Evolutionary conservation across 805 yeast genomes (phyloP).

Genomic region (Vanderwaltozyma verrucispora): DNA sequence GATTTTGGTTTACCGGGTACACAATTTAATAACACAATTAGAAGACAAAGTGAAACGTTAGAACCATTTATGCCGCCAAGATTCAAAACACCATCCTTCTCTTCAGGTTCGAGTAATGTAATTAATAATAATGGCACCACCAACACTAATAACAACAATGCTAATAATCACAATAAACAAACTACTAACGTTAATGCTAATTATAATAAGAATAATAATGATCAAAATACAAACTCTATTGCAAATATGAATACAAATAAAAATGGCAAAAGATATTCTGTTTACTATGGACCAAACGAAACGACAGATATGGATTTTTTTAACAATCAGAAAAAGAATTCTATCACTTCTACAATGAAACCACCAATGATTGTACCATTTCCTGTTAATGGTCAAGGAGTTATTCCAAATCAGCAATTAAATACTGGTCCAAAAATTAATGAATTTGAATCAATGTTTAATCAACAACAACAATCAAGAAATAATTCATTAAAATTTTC

Average conservation of each 20-base stretch:
- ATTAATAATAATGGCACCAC: constrained; percentile 2
- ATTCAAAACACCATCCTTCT: constrained; percentile 19
- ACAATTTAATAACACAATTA: constrained; percentile 7
- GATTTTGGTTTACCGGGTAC: background rate
- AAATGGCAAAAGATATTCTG: constrained; percentile 17
- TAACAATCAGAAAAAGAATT: constrained; percentile 4
- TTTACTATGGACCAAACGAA: constrained; percentile 17
- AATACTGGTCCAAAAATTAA: constrained; percentile 1
- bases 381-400: constrained; percentile 1
- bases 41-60: constrained; percentile 41
- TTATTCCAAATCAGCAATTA: background rate
- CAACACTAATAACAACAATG: constrained; percentile 2
- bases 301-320: constrained; percentile 17
- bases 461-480: constrained; percentile 12
- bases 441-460: constrained; percentile 5
- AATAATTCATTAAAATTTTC: constrained; percentile 24
- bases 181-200: background rate
- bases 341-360: constrained; percentile 11
- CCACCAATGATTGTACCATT: constrained; percentile 18
- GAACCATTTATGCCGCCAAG: constrained; percentile 37
- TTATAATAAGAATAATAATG: constrained; percentile 5
- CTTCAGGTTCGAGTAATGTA: constrained; percentile 5
- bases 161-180: background rate
- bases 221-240: constrained; percentile 4
- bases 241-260: background rate